A percentile compares a stretch with the other conserved stretches of the same genome.
Evolutionary conservation across 371 early-diverging fungal genomes (phyloP).

Genomic region (Mortierella sp.): DNA sequence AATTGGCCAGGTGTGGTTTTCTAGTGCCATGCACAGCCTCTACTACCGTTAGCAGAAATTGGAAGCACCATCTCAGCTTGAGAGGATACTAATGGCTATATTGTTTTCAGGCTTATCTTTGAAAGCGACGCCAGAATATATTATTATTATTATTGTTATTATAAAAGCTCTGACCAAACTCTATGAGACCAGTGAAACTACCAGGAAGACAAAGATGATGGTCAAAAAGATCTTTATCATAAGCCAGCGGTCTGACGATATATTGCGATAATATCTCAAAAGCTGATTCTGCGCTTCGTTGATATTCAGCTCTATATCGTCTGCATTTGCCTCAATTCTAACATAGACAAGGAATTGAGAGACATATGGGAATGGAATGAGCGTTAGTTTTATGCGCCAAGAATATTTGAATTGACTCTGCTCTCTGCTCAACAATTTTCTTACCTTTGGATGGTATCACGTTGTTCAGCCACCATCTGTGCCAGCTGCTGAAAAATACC

Average conservation of each 20-base stretch:
- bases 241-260: slow-evolving; percentile 95
- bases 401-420: not conserved
- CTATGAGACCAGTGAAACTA: slow-evolving; percentile 48
- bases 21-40: too few relatives aligned
- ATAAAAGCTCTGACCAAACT: too few relatives aligned
- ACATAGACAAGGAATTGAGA: not conserved
- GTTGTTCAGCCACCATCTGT: slow-evolving; percentile 93
- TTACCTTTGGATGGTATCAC: slow-evolving; percentile 92
- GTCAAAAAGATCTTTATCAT: slow-evolving; percentile 94
- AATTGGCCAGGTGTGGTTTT: too few relatives aligned
- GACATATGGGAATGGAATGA: too few relatives aligned
- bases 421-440: not conserved
- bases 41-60: too few relatives aligned
- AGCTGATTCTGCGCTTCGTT: slow-evolving; percentile 92
- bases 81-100: too few relatives aligned
- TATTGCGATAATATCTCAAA: slow-evolving; percentile 88
- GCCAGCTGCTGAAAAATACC: slow-evolving; percentile 95
- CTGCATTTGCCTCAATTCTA: slow-evolving; percentile 96
- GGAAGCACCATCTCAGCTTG: too few relatives aligned
- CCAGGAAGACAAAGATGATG: slow-evolving; percentile 74
- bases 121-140: not conserved
- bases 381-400: too few relatives aligned
- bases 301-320: slow-evolving; percentile 93
- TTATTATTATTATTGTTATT: not conserved
- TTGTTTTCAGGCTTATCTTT: not conserved